Base-by-base conservation (phyloP, 2,329 filamentous ascomycete species). In the Colletotrichum melonis region DNA sequence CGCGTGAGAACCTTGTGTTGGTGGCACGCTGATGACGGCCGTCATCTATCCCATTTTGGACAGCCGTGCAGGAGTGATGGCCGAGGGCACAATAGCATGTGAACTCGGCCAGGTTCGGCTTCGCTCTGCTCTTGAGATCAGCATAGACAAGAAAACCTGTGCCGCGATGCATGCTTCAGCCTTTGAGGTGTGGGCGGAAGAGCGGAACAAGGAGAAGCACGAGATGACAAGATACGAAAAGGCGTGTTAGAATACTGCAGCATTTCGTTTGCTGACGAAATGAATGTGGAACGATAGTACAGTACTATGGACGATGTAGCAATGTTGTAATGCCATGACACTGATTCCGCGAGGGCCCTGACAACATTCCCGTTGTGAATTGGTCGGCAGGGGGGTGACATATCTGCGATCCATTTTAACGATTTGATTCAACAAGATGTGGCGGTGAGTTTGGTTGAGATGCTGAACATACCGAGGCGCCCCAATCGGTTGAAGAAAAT, bases 371-470 rank as follows among this genome's bases (percentile, higher is more conserved):
- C 5, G 32, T 38, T 55, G 14, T 22, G 14, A 26, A 38, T 14
- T 9, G 14, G 32, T 49, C 19, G 30, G n/a, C 9, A 8, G 3
- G 49, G 46, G n/a, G n/a, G 19, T 11, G 46, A 35, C 42, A 49
- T n/a, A 19, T n/a, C 42, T 49, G 19, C 42, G 42, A 26, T 55
- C 7, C 26, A 54, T 14, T n/a, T 38, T 11, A 35, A 55, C 30
- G 54, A n/a, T 57, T 28, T 22, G 14, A 30, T 69, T 69, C 65
- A 63, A 63, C 66, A 63, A 69, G 52, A 62, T 14, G 30, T 42
- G 35, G 58, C 58, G 65, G 69, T 69, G 58, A 62, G 49, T 46
- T 35, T 58, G 58, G 65, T 72, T 72, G 65, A 42, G 69, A 55
- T 28, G 22, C 16, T 19, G 14, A 11, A 14, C 7, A 32, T 24